Evolutionary conservation across 2,329 filamentous ascomycete species (phyloP).

Genomic region (Xylariaceae sp.): DNA sequence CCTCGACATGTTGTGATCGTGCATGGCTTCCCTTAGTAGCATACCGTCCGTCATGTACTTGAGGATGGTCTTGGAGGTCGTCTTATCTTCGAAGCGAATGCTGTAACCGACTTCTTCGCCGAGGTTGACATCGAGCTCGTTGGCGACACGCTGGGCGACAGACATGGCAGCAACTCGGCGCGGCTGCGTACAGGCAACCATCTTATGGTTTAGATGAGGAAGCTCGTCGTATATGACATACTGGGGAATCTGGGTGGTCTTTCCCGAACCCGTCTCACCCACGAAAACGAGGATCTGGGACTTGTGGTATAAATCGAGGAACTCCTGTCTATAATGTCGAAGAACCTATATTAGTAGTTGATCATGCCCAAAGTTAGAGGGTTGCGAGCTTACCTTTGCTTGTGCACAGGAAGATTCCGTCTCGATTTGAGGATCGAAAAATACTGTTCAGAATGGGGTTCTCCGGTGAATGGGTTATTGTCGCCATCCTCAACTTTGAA

Average conservation of each 20-base stretch:
- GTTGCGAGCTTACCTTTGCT: slow-evolving; percentile 71
- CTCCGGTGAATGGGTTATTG: slow-evolving; percentile 83
- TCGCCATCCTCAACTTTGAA: slow-evolving; percentile 78
- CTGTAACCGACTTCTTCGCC: slow-evolving; percentile 98
- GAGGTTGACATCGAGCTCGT: slow-evolving; percentile 92
- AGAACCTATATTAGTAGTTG: neutral
- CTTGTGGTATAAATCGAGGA: slow-evolving; percentile 89
- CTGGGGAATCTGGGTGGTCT: slow-evolving; percentile 98
- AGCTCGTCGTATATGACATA: slow-evolving; percentile 98
- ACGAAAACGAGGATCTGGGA: slow-evolving; percentile 98
- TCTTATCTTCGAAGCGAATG: slow-evolving; percentile 98
- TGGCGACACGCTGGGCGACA: slow-evolving; percentile 94
- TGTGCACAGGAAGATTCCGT: slow-evolving; percentile 87
- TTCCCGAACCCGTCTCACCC: slow-evolving; percentile 98
- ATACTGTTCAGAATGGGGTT: slow-evolving; percentile 80
- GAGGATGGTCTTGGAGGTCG: slow-evolving; percentile 83
- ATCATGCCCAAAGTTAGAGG: neutral
- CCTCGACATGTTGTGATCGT: slow-evolving; percentile 87
- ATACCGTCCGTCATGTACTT: slow-evolving; percentile 99
- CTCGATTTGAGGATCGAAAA: slow-evolving; percentile 86
- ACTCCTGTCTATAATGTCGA: slow-evolving; percentile 73
- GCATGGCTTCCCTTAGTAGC: slow-evolving; percentile 94
- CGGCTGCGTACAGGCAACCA: slow-evolving; percentile 96
- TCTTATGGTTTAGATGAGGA: slow-evolving; percentile 82
- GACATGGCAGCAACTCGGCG: slow-evolving; percentile 98